Evolutionary conservation across 352 stramenopile species (phyloP).

Genomic region (Pythium folliculosum): DNA sequence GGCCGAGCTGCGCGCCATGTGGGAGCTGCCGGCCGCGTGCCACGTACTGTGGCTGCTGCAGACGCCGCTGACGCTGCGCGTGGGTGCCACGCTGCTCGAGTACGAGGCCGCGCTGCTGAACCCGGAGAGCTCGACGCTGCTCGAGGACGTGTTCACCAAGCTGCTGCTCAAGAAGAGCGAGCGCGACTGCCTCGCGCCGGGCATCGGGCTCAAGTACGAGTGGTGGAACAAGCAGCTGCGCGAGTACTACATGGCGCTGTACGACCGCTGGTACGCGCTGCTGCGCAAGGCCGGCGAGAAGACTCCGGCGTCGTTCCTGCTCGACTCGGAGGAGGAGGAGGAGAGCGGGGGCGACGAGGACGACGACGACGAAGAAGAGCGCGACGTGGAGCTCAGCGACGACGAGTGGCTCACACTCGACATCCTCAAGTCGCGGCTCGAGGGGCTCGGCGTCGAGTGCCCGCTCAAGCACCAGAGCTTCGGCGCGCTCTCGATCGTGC

Average conservation of each 20-base stretch:
- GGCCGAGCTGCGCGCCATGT: conserved; percentile 53
- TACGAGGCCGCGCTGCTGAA: conserved; percentile 82
- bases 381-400: conserved; percentile 78
- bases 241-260: conserved; percentile 81
- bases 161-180: conserved; percentile 84
- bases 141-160: conserved; percentile 88
- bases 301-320: conserved; percentile 63
- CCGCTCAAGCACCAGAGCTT: conserved; percentile 70
- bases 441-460: conserved; percentile 35
- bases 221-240: conserved; percentile 89
- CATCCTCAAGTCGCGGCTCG: conserved; percentile 38
- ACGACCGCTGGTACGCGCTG: conserved; percentile 81
- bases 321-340: conserved; percentile 56
- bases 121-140: conserved; percentile 62
- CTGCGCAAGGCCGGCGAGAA: conserved; percentile 71
- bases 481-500: conserved; percentile 60
- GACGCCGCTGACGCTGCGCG: conserved; percentile 72
- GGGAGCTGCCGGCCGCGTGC: conserved; percentile 76
- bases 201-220: conserved; percentile 84
- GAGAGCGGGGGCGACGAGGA: conserved; percentile 2
- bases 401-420: conserved; percentile 58
- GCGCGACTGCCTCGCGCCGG: conserved; percentile 67
- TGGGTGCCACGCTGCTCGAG: conserved; percentile 77
- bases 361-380: conserved; percentile 27
- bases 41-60: conserved; percentile 87